Evolutionary conservation across 331 rosid genomes (phyloP).

Genomic region (Phaseolus coccineus): DNA sequence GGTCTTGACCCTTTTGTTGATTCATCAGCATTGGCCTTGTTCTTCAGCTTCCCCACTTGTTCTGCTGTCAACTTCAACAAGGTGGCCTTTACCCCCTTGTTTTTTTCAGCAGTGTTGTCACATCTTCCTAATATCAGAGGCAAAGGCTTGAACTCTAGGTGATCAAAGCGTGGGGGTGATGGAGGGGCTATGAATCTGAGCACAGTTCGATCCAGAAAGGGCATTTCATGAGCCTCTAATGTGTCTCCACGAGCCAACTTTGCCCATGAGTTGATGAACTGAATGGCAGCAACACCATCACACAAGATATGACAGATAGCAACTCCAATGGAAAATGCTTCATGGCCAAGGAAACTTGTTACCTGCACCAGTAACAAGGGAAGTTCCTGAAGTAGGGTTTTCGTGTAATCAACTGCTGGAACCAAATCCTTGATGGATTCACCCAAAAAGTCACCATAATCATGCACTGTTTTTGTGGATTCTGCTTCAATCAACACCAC

Average conservation of each 20-base stretch:
- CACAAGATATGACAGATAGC: background rate
- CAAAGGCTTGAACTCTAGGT: background rate
- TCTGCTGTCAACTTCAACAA: background rate
- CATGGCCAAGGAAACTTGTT: constrained; percentile 15
- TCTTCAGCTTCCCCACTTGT: background rate
- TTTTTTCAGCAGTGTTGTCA: background rate
- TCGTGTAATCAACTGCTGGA: constrained; percentile 18
- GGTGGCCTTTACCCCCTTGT: background rate
- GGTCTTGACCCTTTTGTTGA: background rate
- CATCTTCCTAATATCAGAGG: background rate
- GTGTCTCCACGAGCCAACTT: background rate
- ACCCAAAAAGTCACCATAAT: constrained; percentile 39
- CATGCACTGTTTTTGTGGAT: constrained; percentile 3
- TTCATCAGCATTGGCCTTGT: background rate
- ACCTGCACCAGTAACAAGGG: constrained; percentile 37
- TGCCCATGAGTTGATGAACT: constrained; percentile 11
- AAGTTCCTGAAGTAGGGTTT: constrained; percentile 23
- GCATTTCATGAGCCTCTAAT: background rate
- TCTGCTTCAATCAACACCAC: constrained; percentile 25
- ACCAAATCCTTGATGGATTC: background rate
- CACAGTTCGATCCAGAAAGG: background rate
- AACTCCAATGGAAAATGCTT: background rate
- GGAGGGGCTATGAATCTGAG: background rate
- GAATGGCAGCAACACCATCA: background rate
- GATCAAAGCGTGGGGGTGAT: background rate